Percentiles rank a stretch among this genome's conserved stretches.
Conservation (phyloP, 2,329 filamentous ascomycete species). For the Diaporthe humulicola region DNA sequence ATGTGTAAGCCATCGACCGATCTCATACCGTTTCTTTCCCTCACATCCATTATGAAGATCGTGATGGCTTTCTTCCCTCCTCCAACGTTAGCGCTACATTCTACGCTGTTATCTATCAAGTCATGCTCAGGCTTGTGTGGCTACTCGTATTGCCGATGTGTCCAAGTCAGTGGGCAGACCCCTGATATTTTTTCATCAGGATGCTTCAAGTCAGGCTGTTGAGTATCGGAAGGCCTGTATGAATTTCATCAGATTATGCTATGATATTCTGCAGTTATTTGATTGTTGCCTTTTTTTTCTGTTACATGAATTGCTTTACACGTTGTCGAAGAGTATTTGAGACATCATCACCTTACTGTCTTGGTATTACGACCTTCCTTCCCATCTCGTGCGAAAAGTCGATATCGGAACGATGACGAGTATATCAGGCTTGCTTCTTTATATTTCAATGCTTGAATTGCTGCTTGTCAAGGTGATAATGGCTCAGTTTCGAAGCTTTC, state of each 20-base stretch:
- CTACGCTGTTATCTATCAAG: not conserved
- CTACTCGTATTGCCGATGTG: not conserved
- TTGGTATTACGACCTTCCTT: not conserved
- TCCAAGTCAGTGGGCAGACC: not conserved
- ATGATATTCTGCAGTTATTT: not conserved
- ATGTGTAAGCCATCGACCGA: not conserved
- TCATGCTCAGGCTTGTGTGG: not conserved
- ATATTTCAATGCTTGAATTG: not conserved
- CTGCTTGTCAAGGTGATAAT: not conserved
- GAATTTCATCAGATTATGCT: not conserved
- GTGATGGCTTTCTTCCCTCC: not conserved
- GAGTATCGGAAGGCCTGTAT: not conserved
- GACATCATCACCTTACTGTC: not conserved
- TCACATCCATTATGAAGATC: not conserved
- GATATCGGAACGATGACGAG: too few relatives aligned
- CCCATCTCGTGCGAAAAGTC: not conserved
- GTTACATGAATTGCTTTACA: not conserved
- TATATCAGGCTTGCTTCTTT: not conserved
- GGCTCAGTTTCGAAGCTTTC: not conserved
- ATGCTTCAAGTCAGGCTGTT: not conserved
- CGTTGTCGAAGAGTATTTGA: not conserved
- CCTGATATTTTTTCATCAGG: not conserved
- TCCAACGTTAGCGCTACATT: rapidly evolving
- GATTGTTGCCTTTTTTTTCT: not conserved
- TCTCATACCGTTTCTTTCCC: not conserved